Evolutionary conservation across 176 grass and related monocot species (phyloP).

Genomic region (Pontederia crassipes): DNA sequence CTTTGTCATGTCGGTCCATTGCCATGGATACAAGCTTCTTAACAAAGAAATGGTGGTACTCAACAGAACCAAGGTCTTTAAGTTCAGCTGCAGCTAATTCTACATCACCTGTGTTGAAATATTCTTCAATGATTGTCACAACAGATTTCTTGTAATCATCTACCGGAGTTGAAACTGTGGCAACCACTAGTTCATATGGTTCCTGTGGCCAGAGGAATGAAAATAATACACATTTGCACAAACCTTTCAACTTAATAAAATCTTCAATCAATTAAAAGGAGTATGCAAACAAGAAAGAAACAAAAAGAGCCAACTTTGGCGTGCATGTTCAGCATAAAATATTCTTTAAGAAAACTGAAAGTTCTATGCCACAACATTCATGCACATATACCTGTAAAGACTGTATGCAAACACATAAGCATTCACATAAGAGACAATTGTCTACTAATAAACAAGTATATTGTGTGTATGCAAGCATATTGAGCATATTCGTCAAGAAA

Average conservation of each 20-base stretch:
- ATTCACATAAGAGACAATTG: background rate
- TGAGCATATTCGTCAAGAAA: no score
- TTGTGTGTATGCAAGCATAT: no score
- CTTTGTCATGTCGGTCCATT: conserved; percentile 16
- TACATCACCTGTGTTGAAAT: conserved; percentile 18
- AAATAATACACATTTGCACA: background rate
- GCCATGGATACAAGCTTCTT: conserved; percentile 21
- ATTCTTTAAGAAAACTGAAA: no score
- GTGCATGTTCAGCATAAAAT: no score
- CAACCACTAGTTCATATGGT: conserved; percentile 14
- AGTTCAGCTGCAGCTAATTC: conserved; percentile 15
- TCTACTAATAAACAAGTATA: no score
- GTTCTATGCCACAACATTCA: background rate
- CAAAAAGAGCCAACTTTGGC: background rate
- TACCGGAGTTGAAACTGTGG: conserved; percentile 8
- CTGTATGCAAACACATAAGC: background rate
- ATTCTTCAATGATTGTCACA: conserved; percentile 11
- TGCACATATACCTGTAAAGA: background rate
- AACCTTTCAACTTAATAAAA: background rate
- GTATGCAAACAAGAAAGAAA: background rate
- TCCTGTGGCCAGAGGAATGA: conserved; percentile 7
- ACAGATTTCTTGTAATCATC: conserved; percentile 16
- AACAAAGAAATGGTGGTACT: conserved; percentile 14
- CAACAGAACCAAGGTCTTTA: conserved; percentile 12
- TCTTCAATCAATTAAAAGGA: background rate